These are phyloP conservation scores for Cicer bijugum DNA, from an alignment of 306 rosid species.

Conservation along the genomic window DNA sequence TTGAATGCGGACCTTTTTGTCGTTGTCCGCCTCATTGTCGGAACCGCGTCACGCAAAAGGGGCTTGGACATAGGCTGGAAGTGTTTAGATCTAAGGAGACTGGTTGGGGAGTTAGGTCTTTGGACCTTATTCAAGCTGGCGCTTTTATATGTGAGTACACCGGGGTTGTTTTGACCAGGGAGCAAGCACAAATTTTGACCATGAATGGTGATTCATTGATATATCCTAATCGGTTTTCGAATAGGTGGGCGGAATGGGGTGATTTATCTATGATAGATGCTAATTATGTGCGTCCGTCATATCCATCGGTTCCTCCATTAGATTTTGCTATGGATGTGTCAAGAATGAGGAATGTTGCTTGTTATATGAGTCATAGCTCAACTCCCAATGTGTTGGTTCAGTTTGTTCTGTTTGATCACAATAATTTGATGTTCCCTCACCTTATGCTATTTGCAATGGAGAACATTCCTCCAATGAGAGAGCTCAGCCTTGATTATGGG, in stretches of 20 bases:
- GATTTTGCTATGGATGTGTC: slow-evolving; percentile 95
- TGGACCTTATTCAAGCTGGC: slow-evolving; percentile 93
- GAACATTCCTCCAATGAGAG: slow-evolving; percentile 97
- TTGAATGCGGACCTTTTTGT: slow-evolving; percentile 91
- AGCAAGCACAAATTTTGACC: slow-evolving; percentile 74
- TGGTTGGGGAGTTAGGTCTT: slow-evolving; percentile 98
- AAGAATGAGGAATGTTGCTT: slow-evolving; percentile 93
- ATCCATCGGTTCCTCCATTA: slow-evolving; percentile 80
- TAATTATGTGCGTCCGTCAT: slow-evolving; percentile 68
- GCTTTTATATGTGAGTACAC: slow-evolving; percentile 89
- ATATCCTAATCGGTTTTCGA: slow-evolving; percentile 73
- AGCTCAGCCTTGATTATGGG: slow-evolving; percentile 96
- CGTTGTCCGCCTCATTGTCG: slow-evolving; percentile 75
- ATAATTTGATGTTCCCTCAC: slow-evolving; percentile 88
- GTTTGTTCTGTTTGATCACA: slow-evolving; percentile 84
- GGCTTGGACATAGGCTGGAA: slow-evolving; percentile 68
- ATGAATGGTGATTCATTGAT: slow-evolving; percentile 89
- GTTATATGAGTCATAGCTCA: slow-evolving; percentile 87
- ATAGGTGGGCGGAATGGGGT: slow-evolving; percentile 94
- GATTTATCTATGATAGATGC: slow-evolving; percentile 69
- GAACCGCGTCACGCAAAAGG: slow-evolving; percentile 79
- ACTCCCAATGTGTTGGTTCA: slow-evolving; percentile 88
- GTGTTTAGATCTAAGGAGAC: slow-evolving; percentile 89
- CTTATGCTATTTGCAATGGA: slow-evolving; percentile 95
- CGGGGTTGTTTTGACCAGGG: slow-evolving; percentile 82